Conservation (phyloP, 768 basidiomycete genomes). For the Pilatotrama ljubarskyi region DNA sequence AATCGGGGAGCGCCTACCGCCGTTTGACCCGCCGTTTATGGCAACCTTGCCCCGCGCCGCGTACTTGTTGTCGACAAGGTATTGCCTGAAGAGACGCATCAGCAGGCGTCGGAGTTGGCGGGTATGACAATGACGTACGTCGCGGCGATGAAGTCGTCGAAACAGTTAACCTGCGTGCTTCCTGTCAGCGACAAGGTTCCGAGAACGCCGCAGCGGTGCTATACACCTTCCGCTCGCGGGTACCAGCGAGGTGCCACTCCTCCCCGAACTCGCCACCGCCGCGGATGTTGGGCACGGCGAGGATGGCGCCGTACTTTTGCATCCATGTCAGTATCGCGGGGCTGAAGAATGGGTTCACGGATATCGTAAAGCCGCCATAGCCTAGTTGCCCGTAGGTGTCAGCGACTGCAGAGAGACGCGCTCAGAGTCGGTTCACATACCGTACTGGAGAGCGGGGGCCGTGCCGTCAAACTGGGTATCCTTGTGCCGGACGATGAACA, state of each 20-base stretch:
- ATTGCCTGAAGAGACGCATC: slow-evolving; percentile 46
- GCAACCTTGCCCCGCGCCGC: slow-evolving; percentile 68
- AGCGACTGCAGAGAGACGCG: background rate
- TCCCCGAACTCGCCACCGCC: slow-evolving; percentile 80
- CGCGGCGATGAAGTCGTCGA: slow-evolving; percentile 82
- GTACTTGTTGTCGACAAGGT: slow-evolving; percentile 71
- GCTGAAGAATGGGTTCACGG: slow-evolving; percentile 73
- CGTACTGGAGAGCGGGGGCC: slow-evolving; percentile 77
- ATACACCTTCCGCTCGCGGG: slow-evolving; percentile 64
- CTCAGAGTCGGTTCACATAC: slow-evolving; percentile 35
- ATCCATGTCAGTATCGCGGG: slow-evolving; percentile 71
- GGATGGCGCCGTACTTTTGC: slow-evolving; percentile 65
- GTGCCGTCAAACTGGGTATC: slow-evolving; percentile 69
- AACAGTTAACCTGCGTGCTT: slow-evolving; percentile 58
- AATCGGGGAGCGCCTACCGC: slow-evolving; percentile 46
- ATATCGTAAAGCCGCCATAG: slow-evolving; percentile 80
- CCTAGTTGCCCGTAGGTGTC: slow-evolving; percentile 38
- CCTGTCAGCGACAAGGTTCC: slow-evolving; percentile 5
- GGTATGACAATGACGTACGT: slow-evolving; percentile 48
- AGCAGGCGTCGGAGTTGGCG: background rate
- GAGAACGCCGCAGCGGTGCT: slow-evolving; percentile 2
- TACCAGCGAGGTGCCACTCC: slow-evolving; percentile 79
- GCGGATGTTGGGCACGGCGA: slow-evolving; percentile 52
- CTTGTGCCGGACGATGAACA: slow-evolving; percentile 83
- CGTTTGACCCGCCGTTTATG: slow-evolving; percentile 81